These are phyloP conservation scores for Uronychia binucleata DNA, from an alignment of 73 alveolate genomes.

Conservation along the genomic window DNA sequence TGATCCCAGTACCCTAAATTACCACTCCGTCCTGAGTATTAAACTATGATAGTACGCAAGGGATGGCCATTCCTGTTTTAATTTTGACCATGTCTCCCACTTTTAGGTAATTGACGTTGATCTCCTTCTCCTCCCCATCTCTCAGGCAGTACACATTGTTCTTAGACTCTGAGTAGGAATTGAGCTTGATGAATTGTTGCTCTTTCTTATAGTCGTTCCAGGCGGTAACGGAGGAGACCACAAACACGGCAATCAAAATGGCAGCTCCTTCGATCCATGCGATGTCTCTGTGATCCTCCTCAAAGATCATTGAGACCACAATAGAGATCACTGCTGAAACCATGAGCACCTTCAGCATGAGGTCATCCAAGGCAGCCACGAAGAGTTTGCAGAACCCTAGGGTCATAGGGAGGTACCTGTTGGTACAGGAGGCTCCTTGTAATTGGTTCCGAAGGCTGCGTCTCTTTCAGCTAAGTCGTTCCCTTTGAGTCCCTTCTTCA, in stretches of 20 bases:
- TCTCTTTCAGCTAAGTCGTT: conserved; percentile 38
- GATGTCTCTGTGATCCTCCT: conserved; percentile 54
- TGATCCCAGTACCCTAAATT: conserved; percentile 80
- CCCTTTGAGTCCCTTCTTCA: conserved; percentile 8
- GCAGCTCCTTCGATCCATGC: conserved; percentile 94
- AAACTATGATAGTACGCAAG: conserved; percentile 35
- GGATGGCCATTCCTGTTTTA: conserved; percentile 86
- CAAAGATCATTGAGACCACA: conserved; percentile 37
- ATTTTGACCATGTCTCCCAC: conserved; percentile 91
- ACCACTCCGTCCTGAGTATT: conserved; percentile 45
- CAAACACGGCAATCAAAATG: conserved; percentile 77
- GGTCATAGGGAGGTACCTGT: not conserved
- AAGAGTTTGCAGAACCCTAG: conserved; percentile 42
- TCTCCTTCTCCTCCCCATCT: conserved; percentile 59
- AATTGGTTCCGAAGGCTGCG: conserved; percentile 26
- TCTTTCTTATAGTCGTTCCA: conserved; percentile 74
- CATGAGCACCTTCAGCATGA: conserved; percentile 67
- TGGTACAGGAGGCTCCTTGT: conserved; percentile 30
- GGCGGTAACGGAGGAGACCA: conserved; percentile 79
- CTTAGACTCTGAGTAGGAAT: conserved; percentile 70
- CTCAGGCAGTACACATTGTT: conserved; percentile 79
- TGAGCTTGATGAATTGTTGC: conserved; percentile 55
- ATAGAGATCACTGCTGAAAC: conserved; percentile 76
- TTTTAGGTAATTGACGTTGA: conserved; percentile 71
- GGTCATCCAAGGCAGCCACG: conserved; percentile 65